These are phyloP conservation scores for Podaxis sp. DNA, from an alignment of 768 basidiomycete genomes.

Conservation along the genomic window DNA sequence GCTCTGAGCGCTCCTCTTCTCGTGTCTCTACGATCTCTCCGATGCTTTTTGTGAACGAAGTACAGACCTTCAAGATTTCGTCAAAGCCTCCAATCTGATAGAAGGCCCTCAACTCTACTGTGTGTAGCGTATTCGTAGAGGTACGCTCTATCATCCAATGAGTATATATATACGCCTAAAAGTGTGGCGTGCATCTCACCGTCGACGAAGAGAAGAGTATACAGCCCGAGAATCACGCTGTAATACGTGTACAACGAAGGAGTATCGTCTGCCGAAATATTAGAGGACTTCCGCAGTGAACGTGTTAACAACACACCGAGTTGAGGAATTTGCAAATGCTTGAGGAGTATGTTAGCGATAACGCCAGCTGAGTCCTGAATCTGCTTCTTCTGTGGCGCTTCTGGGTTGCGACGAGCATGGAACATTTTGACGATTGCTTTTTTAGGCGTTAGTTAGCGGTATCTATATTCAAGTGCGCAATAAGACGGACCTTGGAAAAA, in stretches of 20 bases:
- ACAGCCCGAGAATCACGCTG: slow-evolving; percentile 46
- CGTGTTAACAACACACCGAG: slow-evolving; percentile 44
- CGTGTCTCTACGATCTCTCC: slow-evolving; percentile 47
- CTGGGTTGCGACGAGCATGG: slow-evolving; percentile 76
- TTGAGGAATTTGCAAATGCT: slow-evolving; percentile 58
- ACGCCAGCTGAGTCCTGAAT: slow-evolving; percentile 67
- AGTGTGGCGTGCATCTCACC: slow-evolving; percentile 30
- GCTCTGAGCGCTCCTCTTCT: slow-evolving; percentile 57
- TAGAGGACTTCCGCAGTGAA: background rate
- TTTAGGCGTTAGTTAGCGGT: background rate
- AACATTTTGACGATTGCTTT: slow-evolving; percentile 87
- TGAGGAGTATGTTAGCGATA: slow-evolving; percentile 71
- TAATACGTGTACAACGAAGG: slow-evolving; percentile 44
- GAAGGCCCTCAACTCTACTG: slow-evolving; percentile 77
- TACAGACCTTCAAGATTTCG: slow-evolving; percentile 59
- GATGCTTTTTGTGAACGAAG: slow-evolving; percentile 55
- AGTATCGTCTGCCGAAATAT: slow-evolving; percentile 25
- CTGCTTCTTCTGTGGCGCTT: slow-evolving; percentile 74
- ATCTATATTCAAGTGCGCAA: background rate
- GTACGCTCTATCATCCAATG: slow-evolving; percentile 63
- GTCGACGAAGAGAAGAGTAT: slow-evolving; percentile 47
- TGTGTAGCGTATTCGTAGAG: slow-evolving; percentile 72
- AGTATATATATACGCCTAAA: slow-evolving; percentile 16
- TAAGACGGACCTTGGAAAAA: slow-evolving; percentile 77
- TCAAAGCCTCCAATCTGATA: slow-evolving; percentile 71